Base-by-base conservation (phyloP, 2,329 filamentous ascomycete species). In the Orbilia oligospora region DNA sequence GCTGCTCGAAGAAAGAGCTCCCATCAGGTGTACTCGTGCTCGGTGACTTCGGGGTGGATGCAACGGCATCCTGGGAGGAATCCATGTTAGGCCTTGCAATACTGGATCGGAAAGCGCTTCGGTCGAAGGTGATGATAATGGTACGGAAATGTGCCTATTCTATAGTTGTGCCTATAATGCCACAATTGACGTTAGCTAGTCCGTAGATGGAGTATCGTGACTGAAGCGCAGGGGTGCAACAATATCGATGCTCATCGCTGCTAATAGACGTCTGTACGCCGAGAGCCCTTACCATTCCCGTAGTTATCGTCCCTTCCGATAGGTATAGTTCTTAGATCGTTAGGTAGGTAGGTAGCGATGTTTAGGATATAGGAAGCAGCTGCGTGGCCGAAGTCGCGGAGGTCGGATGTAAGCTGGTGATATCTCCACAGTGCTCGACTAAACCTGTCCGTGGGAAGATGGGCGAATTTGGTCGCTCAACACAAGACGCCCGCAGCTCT, bases 321-420 rank as follows among this genome's bases (percentile, higher is more conserved):
- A 18, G 22, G 63, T 38, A 67, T 67, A 53, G 22, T 9, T 36
- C 16, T n/a, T 41, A 41, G 14, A 30, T n/a, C n/a, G n/a, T n/a
- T n/a, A n/a, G n/a, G n/a, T n/a, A n/a, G n/a, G 10, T 30, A 24
- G 16, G n/a, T 56, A 14, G 49, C 18, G 61, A 49, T 68, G 33
- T 24, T 36, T 5, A 6, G 44, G 24, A 1, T 20, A 44, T 16
- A 16, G 8, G 24, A 68, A 20, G 12, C 20, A n/a, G 4, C 36
- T 1, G 24, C n/a, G 6, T 55, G 8, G 48, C 41, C 33, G 65
- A 44, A 5, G 64, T 69, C 48, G 66, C 48, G 65, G 58, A 66
- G 66, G 56, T 76, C 66, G 66, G 66, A 67, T 66, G 66, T 70
- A 65, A 71, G 66, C 14, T 67, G n/a, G 66, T 66, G 58, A 61